phyloP scores from a whole-genome alignment of 495 filamentous ascomycete genomes.

The Penicillium ochrochloron region DNA sequence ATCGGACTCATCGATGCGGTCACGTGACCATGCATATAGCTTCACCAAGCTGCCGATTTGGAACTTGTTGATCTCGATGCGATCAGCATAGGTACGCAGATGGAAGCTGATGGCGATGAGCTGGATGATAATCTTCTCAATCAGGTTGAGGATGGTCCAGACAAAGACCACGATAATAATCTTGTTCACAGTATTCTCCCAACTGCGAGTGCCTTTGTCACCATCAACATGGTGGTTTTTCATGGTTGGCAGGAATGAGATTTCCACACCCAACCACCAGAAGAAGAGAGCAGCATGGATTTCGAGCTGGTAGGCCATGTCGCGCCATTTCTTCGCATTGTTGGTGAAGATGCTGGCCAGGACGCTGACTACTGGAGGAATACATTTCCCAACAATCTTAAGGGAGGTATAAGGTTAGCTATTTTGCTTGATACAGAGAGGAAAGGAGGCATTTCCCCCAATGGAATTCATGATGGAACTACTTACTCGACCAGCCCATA shows the following conservation, averaged over 20 bases:
- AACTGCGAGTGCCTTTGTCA: constrained; percentile 55
- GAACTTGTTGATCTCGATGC: constrained; percentile 92
- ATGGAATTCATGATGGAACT: constrained; percentile 25
- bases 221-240: constrained; percentile 74
- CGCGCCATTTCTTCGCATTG: constrained; percentile 91
- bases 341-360: constrained; percentile 81
- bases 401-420: neutral
- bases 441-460: neutral
- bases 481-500: constrained; percentile 79
- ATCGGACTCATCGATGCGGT: constrained; percentile 71
- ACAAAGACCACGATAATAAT: constrained; percentile 85
- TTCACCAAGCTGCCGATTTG: constrained; percentile 80
- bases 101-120: constrained; percentile 95
- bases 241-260: constrained; percentile 62
- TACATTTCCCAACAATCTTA: constrained; percentile 74
- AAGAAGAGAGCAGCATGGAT: constrained; percentile 86
- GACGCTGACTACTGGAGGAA: constrained; percentile 69
- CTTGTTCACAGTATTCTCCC: constrained; percentile 84
- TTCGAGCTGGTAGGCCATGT: constrained; percentile 86
- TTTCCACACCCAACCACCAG: constrained; percentile 86
- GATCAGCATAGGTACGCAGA: constrained; percentile 84
- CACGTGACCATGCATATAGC: constrained; percentile 81
- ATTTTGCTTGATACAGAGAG: neutral
- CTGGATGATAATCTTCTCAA: constrained; percentile 94
- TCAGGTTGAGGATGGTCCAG: constrained; percentile 76